phyloP scores from a whole-genome alignment of 345 rosid genomes.

The Nasturtium officinale region DNA sequence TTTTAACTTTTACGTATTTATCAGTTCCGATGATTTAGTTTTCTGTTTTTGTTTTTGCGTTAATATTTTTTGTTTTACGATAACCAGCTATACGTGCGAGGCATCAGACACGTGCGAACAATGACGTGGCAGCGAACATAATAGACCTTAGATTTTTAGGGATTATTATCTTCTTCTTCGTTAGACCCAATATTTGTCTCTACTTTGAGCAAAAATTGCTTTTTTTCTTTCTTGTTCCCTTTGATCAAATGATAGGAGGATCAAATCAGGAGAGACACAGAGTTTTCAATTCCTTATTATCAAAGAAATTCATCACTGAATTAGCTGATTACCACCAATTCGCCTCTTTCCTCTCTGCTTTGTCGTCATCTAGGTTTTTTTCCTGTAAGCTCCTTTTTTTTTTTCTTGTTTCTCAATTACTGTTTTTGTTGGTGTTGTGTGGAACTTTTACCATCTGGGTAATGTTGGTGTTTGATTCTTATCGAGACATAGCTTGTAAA shows the following conservation, averaged over 20 bases:
- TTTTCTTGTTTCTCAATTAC: neutral
- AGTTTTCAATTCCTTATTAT: slow-evolving; percentile 11
- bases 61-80: neutral
- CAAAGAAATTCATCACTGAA: neutral
- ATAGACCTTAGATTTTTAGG: slow-evolving; percentile 15
- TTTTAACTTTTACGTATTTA: too few relatives aligned
- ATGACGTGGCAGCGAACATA: slow-evolving; percentile 29
- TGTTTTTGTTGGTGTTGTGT: neutral
- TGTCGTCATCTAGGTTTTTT: slow-evolving; percentile 37
- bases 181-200: slow-evolving; percentile 4
- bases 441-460: slow-evolving; percentile 3
- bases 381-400: slow-evolving; percentile 30
- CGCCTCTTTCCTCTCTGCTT: slow-evolving; percentile 8
- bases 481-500: slow-evolving; percentile 16
- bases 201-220: slow-evolving; percentile 9
- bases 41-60: neutral
- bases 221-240: neutral
- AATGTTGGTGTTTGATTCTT: neutral
- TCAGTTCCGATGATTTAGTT: neutral
- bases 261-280: slow-evolving; percentile 22
- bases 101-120: slow-evolving; percentile 25
- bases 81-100: slow-evolving; percentile 23
- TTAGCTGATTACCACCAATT: neutral
- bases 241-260: slow-evolving; percentile 38
- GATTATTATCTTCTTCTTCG: slow-evolving; percentile 28